phyloP scores from a whole-genome alignment of 2,329 filamentous ascomycete genomes.

The Cercospora sp. region DNA sequence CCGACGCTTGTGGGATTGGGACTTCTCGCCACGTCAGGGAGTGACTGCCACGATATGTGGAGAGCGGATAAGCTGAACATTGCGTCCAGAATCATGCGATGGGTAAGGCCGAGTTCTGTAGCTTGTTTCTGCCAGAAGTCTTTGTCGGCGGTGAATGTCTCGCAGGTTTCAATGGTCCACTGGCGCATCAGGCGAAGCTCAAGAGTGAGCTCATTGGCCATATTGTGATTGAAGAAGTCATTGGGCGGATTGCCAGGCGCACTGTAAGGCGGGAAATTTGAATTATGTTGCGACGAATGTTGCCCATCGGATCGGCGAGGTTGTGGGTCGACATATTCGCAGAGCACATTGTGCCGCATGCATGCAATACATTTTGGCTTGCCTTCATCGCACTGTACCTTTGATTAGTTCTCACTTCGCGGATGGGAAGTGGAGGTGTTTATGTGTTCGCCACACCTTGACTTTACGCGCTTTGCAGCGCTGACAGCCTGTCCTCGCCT shows the following conservation, averaged over 20 bases:
- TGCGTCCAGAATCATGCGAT: slow-evolving; percentile 29
- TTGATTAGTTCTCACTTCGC: background rate
- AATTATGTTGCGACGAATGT: background rate
- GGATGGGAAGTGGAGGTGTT: background rate
- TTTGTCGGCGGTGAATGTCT: slow-evolving; percentile 27
- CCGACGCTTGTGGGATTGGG: background rate
- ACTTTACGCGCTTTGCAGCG: slow-evolving; percentile 32
- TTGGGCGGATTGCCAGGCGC: background rate
- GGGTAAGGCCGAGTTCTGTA: slow-evolving; percentile 31
- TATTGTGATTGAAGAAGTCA: background rate
- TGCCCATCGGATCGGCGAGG: slow-evolving; percentile 18
- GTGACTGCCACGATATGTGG: slow-evolving; percentile 26
- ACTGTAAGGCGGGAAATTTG: background rate
- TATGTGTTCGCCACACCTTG: slow-evolving; percentile 19
- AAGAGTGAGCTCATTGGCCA: slow-evolving; percentile 20
- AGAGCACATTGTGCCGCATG: slow-evolving; percentile 28
- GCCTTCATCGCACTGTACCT: slow-evolving; percentile 29
- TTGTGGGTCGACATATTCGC: slow-evolving; percentile 29
- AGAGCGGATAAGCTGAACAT: slow-evolving; percentile 33
- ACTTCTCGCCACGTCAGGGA: slow-evolving; percentile 2
- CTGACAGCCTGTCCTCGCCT: slow-evolving; percentile 28
- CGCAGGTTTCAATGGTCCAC: slow-evolving; percentile 31
- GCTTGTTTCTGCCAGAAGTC: slow-evolving; percentile 33
- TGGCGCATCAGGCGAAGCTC: slow-evolving; percentile 34
- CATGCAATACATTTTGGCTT: slow-evolving; percentile 31